A percentile compares a stretch with the other conserved stretches of the same genome.
These are phyloP conservation scores for Dittrichia graveolens DNA, from an alignment of 129 eudicot species.

Conservation along the genomic window DNA sequence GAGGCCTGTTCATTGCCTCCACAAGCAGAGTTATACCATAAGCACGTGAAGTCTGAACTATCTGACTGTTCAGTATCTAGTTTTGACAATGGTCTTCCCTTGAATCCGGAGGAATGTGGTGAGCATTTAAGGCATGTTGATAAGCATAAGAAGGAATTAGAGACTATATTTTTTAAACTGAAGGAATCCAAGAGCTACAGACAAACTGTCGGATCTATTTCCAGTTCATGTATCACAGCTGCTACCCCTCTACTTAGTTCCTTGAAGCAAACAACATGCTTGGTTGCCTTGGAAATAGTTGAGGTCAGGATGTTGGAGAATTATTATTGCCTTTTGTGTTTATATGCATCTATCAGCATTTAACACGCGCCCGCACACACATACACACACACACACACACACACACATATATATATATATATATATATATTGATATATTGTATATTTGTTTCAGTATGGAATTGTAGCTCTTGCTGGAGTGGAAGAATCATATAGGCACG, in stretches of 20 bases:
- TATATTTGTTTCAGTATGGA: conserved; percentile 54
- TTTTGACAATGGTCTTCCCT: conserved; percentile 20
- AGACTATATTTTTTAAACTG: conserved; percentile 50
- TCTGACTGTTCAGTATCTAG: neutral
- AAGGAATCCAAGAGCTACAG: conserved; percentile 75
- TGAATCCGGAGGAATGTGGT: conserved; percentile 39
- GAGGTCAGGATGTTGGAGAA: conserved; percentile 53
- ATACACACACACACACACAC: too few species aligned
- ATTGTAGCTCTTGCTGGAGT: conserved; percentile 63
- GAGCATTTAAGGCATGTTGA: conserved; percentile 31
- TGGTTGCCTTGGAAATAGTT: conserved; percentile 63
- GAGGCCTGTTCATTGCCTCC: conserved; percentile 66
- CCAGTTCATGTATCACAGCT: conserved; percentile 69
- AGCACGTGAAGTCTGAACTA: conserved; percentile 45
- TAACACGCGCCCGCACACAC: too few species aligned
- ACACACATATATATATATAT: neutral
- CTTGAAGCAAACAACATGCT: conserved; percentile 59
- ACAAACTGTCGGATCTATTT: conserved; percentile 77
- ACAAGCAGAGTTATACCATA: conserved; percentile 55
- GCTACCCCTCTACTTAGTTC: conserved; percentile 83
- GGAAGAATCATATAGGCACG: conserved; percentile 76
- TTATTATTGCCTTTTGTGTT: neutral
- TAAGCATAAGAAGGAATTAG: conserved; percentile 55
- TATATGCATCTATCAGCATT: neutral
- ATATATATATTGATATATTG: too few species aligned